Evolutionary conservation across 768 basidiomycete species (phyloP).

Genomic region (Termitomyces sp.): DNA sequence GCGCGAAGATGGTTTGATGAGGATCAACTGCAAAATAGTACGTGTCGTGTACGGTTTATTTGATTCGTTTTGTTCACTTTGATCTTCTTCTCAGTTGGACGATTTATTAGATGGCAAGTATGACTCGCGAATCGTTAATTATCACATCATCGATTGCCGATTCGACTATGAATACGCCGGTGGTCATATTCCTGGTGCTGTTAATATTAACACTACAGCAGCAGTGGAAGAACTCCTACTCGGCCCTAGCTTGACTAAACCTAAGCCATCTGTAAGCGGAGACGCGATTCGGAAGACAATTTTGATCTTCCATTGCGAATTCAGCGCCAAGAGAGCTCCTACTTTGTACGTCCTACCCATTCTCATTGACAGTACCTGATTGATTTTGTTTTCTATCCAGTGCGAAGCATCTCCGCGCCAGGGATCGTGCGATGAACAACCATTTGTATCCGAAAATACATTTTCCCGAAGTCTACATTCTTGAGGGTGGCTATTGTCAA

Average conservation of each 20-base stretch:
- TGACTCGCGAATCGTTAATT: constrained; percentile 60
- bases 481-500: constrained; percentile 93
- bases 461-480: constrained; percentile 95
- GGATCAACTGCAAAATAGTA: constrained; percentile 81
- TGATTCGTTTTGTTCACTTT: constrained; percentile 13
- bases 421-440: constrained; percentile 86
- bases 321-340: constrained; percentile 91
- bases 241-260: constrained; percentile 50
- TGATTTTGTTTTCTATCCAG: constrained; percentile 35
- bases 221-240: constrained; percentile 83
- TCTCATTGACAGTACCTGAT: not conserved
- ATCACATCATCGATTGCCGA: constrained; percentile 90
- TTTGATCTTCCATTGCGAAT: constrained; percentile 97
- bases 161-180: constrained; percentile 97
- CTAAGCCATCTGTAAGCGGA: constrained; percentile 71
- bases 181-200: constrained; percentile 88
- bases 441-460: constrained; percentile 89
- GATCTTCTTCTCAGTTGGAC: constrained; percentile 55
- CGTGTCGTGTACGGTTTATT: constrained; percentile 26
- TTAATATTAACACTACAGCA: constrained; percentile 84
- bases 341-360: constrained; percentile 71
- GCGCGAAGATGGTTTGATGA: constrained; percentile 92
- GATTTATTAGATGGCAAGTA: constrained; percentile 75
- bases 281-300: constrained; percentile 75
- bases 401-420: constrained; percentile 90